Conservation (phyloP, 1,284 basidiomycete genomes). For the Tylopilus sp. region DNA sequence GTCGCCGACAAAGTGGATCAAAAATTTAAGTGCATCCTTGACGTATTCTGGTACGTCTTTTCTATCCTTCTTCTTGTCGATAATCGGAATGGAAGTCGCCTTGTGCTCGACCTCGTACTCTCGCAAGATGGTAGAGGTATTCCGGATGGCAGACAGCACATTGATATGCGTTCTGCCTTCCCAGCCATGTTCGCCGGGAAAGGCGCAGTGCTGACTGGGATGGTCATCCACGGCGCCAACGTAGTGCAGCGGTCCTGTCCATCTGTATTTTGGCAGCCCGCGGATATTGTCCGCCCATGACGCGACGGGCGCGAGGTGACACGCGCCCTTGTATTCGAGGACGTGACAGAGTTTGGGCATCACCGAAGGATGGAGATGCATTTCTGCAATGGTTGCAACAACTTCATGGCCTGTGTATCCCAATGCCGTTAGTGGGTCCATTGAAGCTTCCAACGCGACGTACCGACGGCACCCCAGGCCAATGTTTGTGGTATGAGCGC, state of each 20-base stretch:
- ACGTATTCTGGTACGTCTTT: slow-evolving; percentile 36
- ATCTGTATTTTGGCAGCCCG: slow-evolving; percentile 64
- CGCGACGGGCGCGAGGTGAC: slow-evolving; percentile 85
- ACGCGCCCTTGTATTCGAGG: slow-evolving; percentile 61
- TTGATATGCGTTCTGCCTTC: slow-evolving; percentile 73
- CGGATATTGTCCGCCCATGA: slow-evolving; percentile 88
- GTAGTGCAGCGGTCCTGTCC: slow-evolving; percentile 82
- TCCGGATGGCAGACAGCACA: slow-evolving; percentile 80
- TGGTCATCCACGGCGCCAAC: slow-evolving; percentile 81
- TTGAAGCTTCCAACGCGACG: slow-evolving; percentile 1
- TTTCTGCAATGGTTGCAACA: slow-evolving; percentile 93
- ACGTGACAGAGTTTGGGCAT: slow-evolving; percentile 77
- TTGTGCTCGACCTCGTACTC: slow-evolving; percentile 50
- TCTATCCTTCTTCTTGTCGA: slow-evolving; percentile 1
- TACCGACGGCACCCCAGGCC: slow-evolving; percentile 60
- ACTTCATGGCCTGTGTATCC: slow-evolving; percentile 81
- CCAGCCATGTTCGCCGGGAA: slow-evolving; percentile 86
- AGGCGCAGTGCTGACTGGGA: slow-evolving; percentile 80
- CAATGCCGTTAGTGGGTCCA: neutral
- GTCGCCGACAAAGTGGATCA: slow-evolving; percentile 93
- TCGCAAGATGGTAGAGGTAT: slow-evolving; percentile 71
- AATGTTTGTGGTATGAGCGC: slow-evolving; percentile 38
- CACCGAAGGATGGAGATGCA: slow-evolving; percentile 84
- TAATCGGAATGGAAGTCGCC: slow-evolving; percentile 19
- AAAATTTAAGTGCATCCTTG: slow-evolving; percentile 79